These are phyloP conservation scores for Caloboletus firmus DNA, from an alignment of 1,284 basidiomycete genomes.

Conservation along the genomic window DNA sequence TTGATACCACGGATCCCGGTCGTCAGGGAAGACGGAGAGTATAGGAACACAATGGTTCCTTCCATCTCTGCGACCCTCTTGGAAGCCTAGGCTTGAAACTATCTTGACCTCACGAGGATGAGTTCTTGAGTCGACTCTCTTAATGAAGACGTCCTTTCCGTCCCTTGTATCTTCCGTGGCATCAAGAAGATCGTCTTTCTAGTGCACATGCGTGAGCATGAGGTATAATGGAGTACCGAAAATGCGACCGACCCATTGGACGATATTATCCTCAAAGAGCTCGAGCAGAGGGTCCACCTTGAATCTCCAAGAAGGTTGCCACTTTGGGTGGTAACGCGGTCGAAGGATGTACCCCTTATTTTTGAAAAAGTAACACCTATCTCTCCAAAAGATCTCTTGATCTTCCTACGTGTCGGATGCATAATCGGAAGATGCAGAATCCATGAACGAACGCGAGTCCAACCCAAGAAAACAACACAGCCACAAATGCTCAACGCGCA, in stretches of 20 bases:
- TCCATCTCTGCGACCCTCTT: rapidly evolving
- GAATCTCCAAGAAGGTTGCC: slow-evolving; percentile 12
- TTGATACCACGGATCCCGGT: not conserved
- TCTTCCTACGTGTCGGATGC: no score
- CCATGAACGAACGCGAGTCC: no score
- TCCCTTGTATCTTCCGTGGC: not conserved
- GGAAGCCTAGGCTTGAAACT: slow-evolving; percentile 8
- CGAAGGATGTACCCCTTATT: slow-evolving; percentile 8
- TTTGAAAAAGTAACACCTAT: slow-evolving; percentile 13
- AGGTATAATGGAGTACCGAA: no score
- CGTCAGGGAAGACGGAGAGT: slow-evolving; percentile 4
- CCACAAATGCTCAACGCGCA: no score
- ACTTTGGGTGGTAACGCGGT: slow-evolving; percentile 3
- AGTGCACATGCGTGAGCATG: no score
- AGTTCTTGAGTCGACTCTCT: not conserved
- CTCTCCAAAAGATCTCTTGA: slow-evolving; percentile 9
- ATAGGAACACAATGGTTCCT: slow-evolving; percentile 13
- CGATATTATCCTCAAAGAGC: not conserved
- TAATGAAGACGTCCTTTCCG: slow-evolving; percentile 14
- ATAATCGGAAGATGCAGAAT: no score
- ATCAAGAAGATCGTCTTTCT: slow-evolving; percentile 9
- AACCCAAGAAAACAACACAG: no score
- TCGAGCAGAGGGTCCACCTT: not conserved
- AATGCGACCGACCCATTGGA: not conserved
- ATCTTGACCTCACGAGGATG: slow-evolving; percentile 8